Evolutionary conservation across 371 early-diverging fungal genomes (phyloP).

Genomic region (Rhizopus arrhizus): DNA sequence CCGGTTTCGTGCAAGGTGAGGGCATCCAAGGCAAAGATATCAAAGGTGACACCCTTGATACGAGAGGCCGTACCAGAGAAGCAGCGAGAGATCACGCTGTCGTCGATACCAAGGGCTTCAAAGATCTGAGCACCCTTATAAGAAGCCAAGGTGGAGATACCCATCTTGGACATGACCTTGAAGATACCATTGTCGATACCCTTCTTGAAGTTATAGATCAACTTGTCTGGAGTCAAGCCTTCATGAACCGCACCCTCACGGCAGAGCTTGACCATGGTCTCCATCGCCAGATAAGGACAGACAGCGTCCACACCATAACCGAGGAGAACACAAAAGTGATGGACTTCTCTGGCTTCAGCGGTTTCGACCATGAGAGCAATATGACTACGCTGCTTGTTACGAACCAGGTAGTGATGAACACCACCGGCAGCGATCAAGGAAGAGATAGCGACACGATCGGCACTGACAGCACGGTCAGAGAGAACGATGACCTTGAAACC

Average conservation of each 20-base stretch:
- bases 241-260: constrained; percentile 76
- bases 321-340: constrained; percentile 94
- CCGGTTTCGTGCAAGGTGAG: constrained; percentile 85
- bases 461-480: constrained; percentile 72
- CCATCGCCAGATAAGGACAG: constrained; percentile 91
- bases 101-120: constrained; percentile 92
- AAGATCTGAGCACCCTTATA: constrained; percentile 99
- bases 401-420: constrained; percentile 92
- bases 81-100: constrained; percentile 85
- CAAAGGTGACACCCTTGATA: constrained; percentile 90
- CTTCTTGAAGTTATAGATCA: constrained; percentile 82
- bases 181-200: constrained; percentile 90
- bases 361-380: constrained; percentile 91
- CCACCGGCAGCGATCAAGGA: constrained; percentile 91
- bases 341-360: constrained; percentile 95
- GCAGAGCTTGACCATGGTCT: constrained; percentile 85
- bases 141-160: constrained; percentile 94
- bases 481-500: constrained; percentile 82
- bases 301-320: constrained; percentile 97
- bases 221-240: constrained; percentile 49
- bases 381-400: constrained; percentile 83
- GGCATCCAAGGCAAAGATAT: constrained; percentile 87
- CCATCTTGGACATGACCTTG: constrained; percentile 99
- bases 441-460: constrained; percentile 82
- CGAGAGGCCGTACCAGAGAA: constrained; percentile 95